Percentiles rank a stretch among this genome's conserved stretches.
These are phyloP conservation scores for Rauvolfia tetraphylla DNA, from an alignment of 257 asterid species.

Conservation along the genomic window DNA sequence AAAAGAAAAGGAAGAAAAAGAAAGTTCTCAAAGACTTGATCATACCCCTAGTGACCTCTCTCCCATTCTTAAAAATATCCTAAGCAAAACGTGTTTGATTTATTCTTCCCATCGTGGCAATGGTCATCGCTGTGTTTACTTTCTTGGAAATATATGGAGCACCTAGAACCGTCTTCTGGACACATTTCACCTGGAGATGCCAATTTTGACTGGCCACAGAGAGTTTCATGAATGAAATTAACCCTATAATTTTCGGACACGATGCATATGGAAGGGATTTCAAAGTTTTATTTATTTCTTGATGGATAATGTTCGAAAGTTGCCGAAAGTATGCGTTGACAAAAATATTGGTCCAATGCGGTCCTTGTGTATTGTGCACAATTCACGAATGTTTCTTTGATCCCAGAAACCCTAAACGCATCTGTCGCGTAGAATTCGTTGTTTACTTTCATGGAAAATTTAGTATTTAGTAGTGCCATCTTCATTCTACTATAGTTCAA, in stretches of 20 bases:
- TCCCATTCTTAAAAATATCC: no score
- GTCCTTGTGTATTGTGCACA: no score
- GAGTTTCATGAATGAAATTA: background rate
- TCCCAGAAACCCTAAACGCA: background rate
- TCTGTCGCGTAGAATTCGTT: background rate
- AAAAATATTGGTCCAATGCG: no score
- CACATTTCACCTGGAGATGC: slow-evolving; percentile 3
- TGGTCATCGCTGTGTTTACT: background rate
- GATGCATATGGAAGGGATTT: no score
- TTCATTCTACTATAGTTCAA: slow-evolving; percentile 11
- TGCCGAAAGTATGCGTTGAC: no score
- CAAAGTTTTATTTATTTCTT: no score
- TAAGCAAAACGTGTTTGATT: background rate
- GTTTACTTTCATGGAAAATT: background rate
- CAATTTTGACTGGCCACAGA: slow-evolving; percentile 8
- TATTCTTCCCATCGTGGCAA: background rate
- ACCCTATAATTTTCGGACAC: background rate
- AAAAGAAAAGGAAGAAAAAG: no score
- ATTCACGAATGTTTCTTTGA: background rate
- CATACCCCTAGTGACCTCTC: no score
- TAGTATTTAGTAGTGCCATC: background rate
- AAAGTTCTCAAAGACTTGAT: no score
- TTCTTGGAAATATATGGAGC: background rate
- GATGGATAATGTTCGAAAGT: no score
- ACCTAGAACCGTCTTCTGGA: background rate